These are phyloP conservation scores for Podosphaera fusca DNA, from an alignment of 2,329 filamentous ascomycete species.

Conservation along the genomic window DNA sequence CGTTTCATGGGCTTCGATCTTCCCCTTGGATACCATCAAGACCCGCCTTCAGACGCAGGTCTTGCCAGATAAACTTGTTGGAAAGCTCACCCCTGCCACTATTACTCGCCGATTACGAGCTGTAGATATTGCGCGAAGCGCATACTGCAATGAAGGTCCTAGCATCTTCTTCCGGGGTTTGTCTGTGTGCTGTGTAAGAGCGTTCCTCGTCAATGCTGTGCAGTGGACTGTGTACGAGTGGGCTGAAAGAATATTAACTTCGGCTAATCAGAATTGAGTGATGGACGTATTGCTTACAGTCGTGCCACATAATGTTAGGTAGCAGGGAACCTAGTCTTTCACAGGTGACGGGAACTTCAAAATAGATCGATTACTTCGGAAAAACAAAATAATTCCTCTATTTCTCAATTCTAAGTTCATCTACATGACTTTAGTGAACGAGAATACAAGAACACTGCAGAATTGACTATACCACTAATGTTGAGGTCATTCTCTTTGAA, in stretches of 20 bases:
- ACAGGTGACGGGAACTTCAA: no score
- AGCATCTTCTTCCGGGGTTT: conserved; percentile 50
- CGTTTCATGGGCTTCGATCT: conserved; percentile 73
- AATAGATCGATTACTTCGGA: no score
- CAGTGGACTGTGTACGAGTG: conserved; percentile 83
- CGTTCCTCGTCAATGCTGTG: conserved; percentile 85
- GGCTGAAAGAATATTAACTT: conserved; percentile 40
- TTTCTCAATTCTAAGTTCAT: no score
- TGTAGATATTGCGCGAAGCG: conserved; percentile 37
- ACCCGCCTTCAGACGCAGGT: conserved; percentile 67
- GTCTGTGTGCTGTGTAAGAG: conserved; percentile 59
- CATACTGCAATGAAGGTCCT: conserved; percentile 40
- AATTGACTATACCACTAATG: no score
- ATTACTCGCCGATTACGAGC: conserved; percentile 23
- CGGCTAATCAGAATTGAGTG: conserved; percentile 1
- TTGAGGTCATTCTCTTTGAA: no score
- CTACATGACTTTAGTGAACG: no score
- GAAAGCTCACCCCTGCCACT: conserved; percentile 8
- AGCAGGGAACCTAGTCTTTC: no score
- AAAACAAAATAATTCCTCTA: no score
- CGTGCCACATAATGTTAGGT: no score
- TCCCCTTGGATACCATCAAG: conserved; percentile 81
- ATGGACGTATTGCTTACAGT: no score
- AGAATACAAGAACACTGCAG: no score
- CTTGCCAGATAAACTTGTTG: conserved; percentile 5